Evolutionary conservation across 352 stramenopile genomes (phyloP).

Genomic region (Globisporangium mamillatum): DNA sequence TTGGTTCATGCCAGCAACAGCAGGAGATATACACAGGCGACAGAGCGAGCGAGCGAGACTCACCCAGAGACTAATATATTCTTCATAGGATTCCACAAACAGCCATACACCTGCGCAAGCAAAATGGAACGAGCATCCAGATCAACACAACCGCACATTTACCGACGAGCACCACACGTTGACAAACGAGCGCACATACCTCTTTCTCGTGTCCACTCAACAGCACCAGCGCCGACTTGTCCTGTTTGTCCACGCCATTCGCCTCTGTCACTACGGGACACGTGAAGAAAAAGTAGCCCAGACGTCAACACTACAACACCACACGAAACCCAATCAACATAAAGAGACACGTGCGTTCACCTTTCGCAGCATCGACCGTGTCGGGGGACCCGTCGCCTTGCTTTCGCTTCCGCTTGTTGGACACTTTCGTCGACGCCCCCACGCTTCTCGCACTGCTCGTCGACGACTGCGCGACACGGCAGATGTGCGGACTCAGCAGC

Average conservation of each 20-base stretch:
- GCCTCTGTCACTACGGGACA: constrained; percentile 32
- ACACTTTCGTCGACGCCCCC: constrained; percentile 35
- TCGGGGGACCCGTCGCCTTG: constrained; percentile 57
- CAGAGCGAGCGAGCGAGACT: constrained; percentile 5
- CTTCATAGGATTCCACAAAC: constrained; percentile 94
- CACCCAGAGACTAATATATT: constrained; percentile 94
- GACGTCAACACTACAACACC: constrained; percentile 1
- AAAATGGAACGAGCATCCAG: constrained; percentile 29
- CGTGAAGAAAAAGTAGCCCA: neutral
- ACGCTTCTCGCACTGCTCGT: constrained; percentile 60
- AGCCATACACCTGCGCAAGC: constrained; percentile 92
- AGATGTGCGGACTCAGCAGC: constrained; percentile 91
- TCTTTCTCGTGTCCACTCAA: constrained; percentile 85
- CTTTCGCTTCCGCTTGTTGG: constrained; percentile 86
- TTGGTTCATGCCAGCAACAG: neutral
- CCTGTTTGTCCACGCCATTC: constrained; percentile 64
- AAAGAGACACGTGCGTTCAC: constrained; percentile 17
- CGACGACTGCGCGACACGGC: constrained; percentile 77
- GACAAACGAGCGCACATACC: constrained; percentile 19
- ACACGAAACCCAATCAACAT: no score
- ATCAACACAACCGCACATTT: neutral
- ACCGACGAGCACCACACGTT: neutral
- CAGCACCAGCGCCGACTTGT: constrained; percentile 62
- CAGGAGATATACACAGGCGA: neutral
- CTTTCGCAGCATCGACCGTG: constrained; percentile 62